Conservation (phyloP, 2,329 filamentous ascomycete genomes). For the Pseudogymnoascus verrucosus region DNA sequence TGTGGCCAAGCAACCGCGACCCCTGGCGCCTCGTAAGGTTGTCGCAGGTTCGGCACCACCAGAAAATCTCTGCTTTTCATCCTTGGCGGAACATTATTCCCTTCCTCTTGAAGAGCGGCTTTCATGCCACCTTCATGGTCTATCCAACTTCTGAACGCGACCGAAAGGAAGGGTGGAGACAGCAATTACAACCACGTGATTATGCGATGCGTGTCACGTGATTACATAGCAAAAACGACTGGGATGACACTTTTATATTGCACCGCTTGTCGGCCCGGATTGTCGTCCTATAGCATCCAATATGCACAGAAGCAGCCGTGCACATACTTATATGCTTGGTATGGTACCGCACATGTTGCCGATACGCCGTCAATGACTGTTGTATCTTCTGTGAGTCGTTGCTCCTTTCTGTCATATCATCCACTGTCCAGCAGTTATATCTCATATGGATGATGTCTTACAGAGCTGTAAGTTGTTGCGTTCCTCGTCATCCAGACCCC, state of each 20-base stretch:
- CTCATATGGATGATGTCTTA: not conserved
- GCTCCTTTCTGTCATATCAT: not conserved
- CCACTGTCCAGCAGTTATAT: not conserved
- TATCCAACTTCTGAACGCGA: not conserved
- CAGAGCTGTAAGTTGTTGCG: not conserved
- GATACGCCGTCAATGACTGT: not conserved
- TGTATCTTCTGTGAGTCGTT: not conserved
- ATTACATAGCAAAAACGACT: not conserved
- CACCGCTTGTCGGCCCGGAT: not conserved
- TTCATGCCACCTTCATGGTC: not conserved
- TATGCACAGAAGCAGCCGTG: not conserved
- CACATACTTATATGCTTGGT: not conserved
- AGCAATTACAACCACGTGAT: not conserved
- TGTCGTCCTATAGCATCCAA: not conserved
- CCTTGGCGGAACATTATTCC: not conserved
- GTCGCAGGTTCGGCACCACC: conserved; percentile 3
- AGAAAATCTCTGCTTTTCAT: not conserved
- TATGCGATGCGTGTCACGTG: not conserved
- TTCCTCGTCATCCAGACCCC: not conserved
- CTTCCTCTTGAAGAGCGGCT: not conserved
- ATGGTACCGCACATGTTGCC: not conserved
- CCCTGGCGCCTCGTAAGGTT: not conserved
- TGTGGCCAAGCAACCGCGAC: not conserved
- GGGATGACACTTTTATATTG: not conserved
- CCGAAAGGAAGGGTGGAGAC: not conserved